Percentiles rank a stretch among this genome's conserved stretches.
phyloP scores from a whole-genome alignment of 2,329 filamentous ascomycete species.

The Colletotrichum sidae region DNA sequence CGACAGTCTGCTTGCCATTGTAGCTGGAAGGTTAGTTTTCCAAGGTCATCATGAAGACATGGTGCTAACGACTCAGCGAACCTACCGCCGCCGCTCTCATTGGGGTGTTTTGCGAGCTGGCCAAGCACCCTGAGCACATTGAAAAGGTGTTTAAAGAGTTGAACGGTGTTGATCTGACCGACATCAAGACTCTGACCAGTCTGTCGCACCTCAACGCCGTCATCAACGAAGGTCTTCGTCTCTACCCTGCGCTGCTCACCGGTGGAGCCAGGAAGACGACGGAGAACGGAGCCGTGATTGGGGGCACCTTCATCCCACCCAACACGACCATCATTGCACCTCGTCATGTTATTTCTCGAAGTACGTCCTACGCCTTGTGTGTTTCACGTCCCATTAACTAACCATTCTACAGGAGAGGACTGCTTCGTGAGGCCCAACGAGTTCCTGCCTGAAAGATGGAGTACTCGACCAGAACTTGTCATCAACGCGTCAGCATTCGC shows the following conservation, averaged over 20 bases:
- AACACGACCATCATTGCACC: constrained; percentile 38
- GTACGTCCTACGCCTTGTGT: constrained; percentile 49
- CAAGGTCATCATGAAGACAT: background rate
- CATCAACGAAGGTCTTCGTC: constrained; percentile 35
- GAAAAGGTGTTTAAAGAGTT: constrained; percentile 32
- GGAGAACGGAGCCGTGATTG: constrained; percentile 33
- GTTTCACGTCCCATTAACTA: background rate
- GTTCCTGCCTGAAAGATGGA: constrained; percentile 55
- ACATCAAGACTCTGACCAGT: constrained; percentile 36
- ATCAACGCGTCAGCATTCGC: constrained; percentile 45
- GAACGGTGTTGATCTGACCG: constrained; percentile 36
- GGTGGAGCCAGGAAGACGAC: constrained; percentile 35
- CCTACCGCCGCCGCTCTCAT: constrained; percentile 38
- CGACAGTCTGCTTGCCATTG: constrained; percentile 40
- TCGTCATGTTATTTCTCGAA: constrained; percentile 39
- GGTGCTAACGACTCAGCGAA: constrained; percentile 30
- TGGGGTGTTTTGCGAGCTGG: constrained; percentile 39
- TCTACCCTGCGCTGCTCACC: constrained; percentile 35
- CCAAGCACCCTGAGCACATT: constrained; percentile 36
- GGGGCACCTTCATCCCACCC: constrained; percentile 32
- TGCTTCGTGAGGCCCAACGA: constrained; percentile 44
- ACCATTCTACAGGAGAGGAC: constrained; percentile 39
- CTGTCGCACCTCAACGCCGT: constrained; percentile 42
- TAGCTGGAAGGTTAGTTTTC: constrained; percentile 38
- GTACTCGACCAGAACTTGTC: constrained; percentile 45